phyloP scores from a whole-genome alignment of 495 filamentous ascomycete genomes.

The Penicillium verhagenii region DNA sequence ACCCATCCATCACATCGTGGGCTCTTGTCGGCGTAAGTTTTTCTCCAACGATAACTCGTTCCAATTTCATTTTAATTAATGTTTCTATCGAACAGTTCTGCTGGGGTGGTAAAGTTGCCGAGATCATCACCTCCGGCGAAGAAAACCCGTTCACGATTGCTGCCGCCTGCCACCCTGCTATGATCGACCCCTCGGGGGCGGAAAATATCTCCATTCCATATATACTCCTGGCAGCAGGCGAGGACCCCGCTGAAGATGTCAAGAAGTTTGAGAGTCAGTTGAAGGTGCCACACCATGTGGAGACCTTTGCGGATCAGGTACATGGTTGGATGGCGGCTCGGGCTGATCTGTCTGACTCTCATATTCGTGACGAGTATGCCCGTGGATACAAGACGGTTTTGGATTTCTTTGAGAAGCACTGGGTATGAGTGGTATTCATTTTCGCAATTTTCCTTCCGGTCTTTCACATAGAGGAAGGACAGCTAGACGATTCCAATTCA shows the following conservation, averaged over 20 bases:
- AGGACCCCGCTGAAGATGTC: not conserved
- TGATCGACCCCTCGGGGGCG: not conserved
- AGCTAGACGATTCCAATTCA: no score
- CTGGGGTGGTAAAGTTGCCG: not conserved
- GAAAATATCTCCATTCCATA: not conserved
- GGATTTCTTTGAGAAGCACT: no score
- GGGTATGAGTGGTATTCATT: no score
- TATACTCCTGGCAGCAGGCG: not conserved
- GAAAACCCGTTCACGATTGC: not conserved
- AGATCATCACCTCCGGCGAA: no score
- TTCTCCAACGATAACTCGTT: no score
- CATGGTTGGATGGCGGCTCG: not conserved
- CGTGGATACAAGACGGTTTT: not conserved
- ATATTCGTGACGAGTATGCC: not conserved
- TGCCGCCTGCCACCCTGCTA: not conserved
- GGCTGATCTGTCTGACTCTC: not conserved
- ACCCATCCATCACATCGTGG: no score
- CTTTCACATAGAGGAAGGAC: no score
- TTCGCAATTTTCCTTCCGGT: no score
- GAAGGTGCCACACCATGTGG: not conserved
- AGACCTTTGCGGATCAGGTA: not conserved
- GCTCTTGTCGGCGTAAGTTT: no score
- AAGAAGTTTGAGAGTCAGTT: not conserved
- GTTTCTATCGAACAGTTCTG: no score
- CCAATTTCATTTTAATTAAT: no score